A percentile compares a stretch with the other conserved stretches of the same genome.
Conservation (phyloP, 371 early-diverging fungal genomes). For the Racocetra persica region DNA sequence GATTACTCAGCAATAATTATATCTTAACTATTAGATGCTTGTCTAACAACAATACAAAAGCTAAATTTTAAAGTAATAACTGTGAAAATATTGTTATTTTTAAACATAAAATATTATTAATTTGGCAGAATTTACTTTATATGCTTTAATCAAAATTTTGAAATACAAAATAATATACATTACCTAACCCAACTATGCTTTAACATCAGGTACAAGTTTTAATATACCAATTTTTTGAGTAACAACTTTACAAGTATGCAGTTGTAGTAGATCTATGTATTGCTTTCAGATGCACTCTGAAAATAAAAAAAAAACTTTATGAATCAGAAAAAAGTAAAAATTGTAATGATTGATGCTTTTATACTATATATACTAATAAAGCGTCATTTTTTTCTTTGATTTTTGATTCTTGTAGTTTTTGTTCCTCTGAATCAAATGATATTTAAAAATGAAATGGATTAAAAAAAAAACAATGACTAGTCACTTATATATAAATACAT, state of each 20-base stretch:
- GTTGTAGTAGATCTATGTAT: conserved; percentile 23
- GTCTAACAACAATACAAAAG: too few species aligned
- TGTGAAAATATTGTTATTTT: too few species aligned
- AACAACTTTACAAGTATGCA: conserved; percentile 32
- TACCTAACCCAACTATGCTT: conserved; percentile 40
- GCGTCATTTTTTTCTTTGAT: conserved; percentile 21
- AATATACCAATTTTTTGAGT: conserved; percentile 9
- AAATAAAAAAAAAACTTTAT: not conserved
- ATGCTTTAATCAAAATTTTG: too few species aligned
- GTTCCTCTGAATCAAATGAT: conserved; percentile 11
- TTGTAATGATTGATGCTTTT: not conserved
- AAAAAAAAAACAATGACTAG: not conserved
- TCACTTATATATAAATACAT: not conserved
- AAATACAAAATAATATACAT: too few species aligned
- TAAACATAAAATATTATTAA: too few species aligned
- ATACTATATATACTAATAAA: conserved; percentile 7
- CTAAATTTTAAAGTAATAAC: too few species aligned
- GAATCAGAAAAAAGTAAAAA: not conserved
- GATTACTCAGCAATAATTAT: too few species aligned
- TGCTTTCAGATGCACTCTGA: conserved; percentile 19
- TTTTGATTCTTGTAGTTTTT: conserved; percentile 7
- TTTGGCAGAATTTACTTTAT: too few species aligned
- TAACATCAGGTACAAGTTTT: not conserved
- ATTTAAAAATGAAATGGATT: not conserved
- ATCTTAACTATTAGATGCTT: too few species aligned